Percentiles rank a stretch among this genome's conserved stretches.
These are phyloP conservation scores for Calonectria hongkongensis DNA, from an alignment of 2,329 filamentous ascomycete genomes.

Conservation along the genomic window DNA sequence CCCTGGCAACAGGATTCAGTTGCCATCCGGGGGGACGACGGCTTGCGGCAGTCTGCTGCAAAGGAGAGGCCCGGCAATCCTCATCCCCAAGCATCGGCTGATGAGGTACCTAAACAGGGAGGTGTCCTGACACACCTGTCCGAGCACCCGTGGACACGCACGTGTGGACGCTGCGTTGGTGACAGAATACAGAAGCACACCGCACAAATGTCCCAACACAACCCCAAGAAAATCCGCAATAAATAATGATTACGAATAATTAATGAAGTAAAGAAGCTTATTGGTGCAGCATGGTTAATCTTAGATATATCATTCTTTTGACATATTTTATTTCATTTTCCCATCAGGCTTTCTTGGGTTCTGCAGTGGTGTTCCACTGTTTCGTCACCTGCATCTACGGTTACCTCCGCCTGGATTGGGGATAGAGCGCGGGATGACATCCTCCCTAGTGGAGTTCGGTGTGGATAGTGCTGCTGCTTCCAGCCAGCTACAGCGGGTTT, in stretches of 20 bases:
- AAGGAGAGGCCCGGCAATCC: constrained; percentile 26
- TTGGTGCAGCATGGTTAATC: no score
- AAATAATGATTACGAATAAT: no score
- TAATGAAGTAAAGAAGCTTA: no score
- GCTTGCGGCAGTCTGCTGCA: constrained; percentile 22
- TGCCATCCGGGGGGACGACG: not conserved
- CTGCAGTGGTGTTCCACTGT: no score
- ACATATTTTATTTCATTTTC: no score
- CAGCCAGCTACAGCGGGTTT: constrained; percentile 24
- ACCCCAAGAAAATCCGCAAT: no score
- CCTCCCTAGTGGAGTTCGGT: constrained; percentile 41
- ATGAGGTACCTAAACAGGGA: constrained; percentile 17
- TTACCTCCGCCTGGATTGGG: constrained; percentile 2
- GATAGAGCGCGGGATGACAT: constrained; percentile 49
- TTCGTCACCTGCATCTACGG: no score
- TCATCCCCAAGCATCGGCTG: constrained; percentile 28
- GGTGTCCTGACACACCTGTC: constrained; percentile 17
- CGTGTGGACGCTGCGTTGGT: not conserved
- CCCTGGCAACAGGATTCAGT: constrained; percentile 4
- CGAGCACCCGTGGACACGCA: not conserved
- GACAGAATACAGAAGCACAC: no score
- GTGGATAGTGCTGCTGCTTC: constrained; percentile 15
- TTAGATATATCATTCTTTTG: no score
- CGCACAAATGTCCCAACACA: no score
- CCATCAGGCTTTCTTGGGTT: no score